Evolutionary conservation across 169 alveolate genomes (phyloP).

Genomic region (Babesia caballi): DNA sequence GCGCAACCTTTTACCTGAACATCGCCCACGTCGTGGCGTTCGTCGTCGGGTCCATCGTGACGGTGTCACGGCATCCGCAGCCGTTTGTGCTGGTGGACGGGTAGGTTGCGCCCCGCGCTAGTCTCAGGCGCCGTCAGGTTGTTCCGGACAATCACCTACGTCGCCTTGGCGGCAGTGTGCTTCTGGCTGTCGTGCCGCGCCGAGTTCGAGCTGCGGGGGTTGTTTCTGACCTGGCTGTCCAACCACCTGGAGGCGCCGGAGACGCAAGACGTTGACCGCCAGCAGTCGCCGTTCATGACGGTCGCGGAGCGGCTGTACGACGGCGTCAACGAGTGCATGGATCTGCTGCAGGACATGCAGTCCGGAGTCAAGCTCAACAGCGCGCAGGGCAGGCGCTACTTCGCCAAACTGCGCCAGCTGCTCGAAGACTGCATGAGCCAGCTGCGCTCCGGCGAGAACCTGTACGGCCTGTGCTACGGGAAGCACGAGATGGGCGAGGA

Average conservation of each 20-base stretch:
- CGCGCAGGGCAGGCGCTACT: neutral
- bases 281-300: neutral
- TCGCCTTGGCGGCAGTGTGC: neutral
- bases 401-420: neutral
- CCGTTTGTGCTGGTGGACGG: slow-evolving; percentile 46
- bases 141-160: neutral
- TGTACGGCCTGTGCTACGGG: slow-evolving; percentile 4
- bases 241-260: neutral
- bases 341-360: neutral
- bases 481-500: slow-evolving; percentile 4
- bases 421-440: slow-evolving; percentile 11
- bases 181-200: neutral
- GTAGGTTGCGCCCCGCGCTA: slow-evolving; percentile 35
- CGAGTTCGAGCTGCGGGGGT: slow-evolving; percentile 3
- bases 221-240: slow-evolving; percentile 3
- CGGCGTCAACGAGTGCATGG: slow-evolving; percentile 5
- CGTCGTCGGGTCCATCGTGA: slow-evolving; percentile 45
- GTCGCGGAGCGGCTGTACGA: slow-evolving; percentile 30
- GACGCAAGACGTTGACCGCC: neutral
- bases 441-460: neutral
- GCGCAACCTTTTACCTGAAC: neutral
- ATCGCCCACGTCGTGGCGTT: neutral
- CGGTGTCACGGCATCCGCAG: slow-evolving; percentile 8
- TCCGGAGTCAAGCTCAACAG: neutral
- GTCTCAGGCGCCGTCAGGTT: neutral